Evolutionary conservation across 2,329 filamentous ascomycete genomes (phyloP), one percentile per base, ranked within the genome.

Genomic region (Diaporthe vaccinii): DNA sequence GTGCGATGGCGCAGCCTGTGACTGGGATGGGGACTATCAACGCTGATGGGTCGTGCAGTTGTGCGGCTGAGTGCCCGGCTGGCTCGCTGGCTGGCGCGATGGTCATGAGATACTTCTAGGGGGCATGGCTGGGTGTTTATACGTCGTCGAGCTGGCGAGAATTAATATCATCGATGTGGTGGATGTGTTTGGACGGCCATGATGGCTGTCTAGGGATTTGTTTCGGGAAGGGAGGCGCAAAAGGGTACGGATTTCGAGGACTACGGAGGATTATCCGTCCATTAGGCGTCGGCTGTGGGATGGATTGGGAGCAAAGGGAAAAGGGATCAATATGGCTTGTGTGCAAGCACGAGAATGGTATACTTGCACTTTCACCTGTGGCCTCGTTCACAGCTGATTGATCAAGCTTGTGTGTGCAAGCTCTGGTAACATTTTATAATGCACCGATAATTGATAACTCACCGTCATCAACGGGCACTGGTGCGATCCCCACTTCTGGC

Each of bases 11-110:
- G 15, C n/a, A 20, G 44, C 58, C 36, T n/a, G 25, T 62, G 46
- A 31, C 34, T 17, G 71, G 71, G 31, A 55, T n/a, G 46, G 71
- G 71, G 7, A 67, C 46, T 10, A 17, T 73, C 39, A 46, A 46
- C 41, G 9, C 71, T 34, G 71, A 67, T 36, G 71, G 71, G 9
- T 73, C 71, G 25, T 73, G 71, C 46, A 55, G n/a, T 15, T 73
- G 71, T 4, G 57, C 71, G 34, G 71, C n/a, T n/a, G n/a, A 73
- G 59, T 73, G 71, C 25, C 71, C 71, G 2, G 71, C 71, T 15
- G 71, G 71, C 15, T 73, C 71, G 17, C 39, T 73, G 8, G 71
- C 31, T n/a, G 62, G 62, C 3, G 28, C 62, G 12, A 68, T 68
- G 62, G 62, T 36, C 62, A 68, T 68, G 62, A 51, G 22, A 36